Base-by-base conservation (phyloP, 495 filamentous ascomycete species). In the Bryoglossum gracile region DNA sequence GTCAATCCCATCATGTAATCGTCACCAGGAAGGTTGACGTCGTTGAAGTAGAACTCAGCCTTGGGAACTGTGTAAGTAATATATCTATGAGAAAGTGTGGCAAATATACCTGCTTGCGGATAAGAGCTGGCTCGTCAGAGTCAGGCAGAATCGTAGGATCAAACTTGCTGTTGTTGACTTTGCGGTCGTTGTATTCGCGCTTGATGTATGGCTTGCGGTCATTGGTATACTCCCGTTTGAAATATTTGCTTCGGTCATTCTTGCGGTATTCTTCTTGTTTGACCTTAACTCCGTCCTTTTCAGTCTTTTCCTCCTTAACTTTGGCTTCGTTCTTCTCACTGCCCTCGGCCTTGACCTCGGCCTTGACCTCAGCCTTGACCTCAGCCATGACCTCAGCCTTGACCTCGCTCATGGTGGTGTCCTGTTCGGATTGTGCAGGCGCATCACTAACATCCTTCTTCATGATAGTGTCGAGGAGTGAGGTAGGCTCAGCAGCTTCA, bases 21-120 rank as follows among this genome's bases (percentile, higher is more conserved):
- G 67, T 99, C 92, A 55, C 75, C 76, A 35, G 83, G 83, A 0
- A 97, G 78, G 62, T 99, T 99, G 55, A 83, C 84, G 63, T 95
- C 87, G 50, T 85, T 84, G 67, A 99, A 95, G 70, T 97, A 99
- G 63, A 96, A 99, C 60, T 99, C 91, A 47, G 95, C 89, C 87
- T 95, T 58, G 16, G 33, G 24, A 19, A 43, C 26, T 43, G 17
- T 55, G 34, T 46, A 30, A 25, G 44, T 56, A 56, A 52, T 66
- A 57, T 13, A 10, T 36, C 45, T 58, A 55, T 10, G 13, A 48
- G 40, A 32, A 24, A 22, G 19, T 30, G 13, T 16, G 8, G 21
- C 52, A n/a, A n/a, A n/a, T n/a, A 55, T 65, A 86, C 85, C 72
- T 94, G 87, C 54, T 83, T 83, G 48, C 87, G 81, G 55, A 95